Base-by-base conservation (phyloP, 768 basidiomycete genomes). In the Tylopilus plumbeoviolaceoides region DNA sequence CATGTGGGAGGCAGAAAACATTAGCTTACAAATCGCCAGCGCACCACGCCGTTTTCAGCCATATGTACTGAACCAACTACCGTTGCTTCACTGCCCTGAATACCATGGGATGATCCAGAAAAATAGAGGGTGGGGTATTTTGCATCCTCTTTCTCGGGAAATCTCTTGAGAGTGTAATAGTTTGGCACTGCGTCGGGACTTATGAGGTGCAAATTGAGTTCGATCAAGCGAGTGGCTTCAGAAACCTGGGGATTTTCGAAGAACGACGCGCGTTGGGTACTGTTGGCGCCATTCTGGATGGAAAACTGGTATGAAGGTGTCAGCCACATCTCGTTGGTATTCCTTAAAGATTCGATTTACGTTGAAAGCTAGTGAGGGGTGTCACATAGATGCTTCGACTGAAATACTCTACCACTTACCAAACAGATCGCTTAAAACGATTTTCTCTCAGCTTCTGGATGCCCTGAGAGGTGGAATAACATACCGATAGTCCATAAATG, bases 401-500 rank as follows among this genome's bases (percentile, higher is more conserved):
- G 9, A 4, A 18, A 48, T 23, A 21, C 38, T 17, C 21, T 14
- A 35, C 8, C 38, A 44, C 67, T 58, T 50, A 65, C 65, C 54
- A 38, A 59, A 53, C 38, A 68, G 50, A 58, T 69, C 63, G 38
- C 66, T 69, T 44, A 21, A 44, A 5, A 23, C 23, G 23, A 40
- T 9, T 5, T 20, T 30, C 17, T 17, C 28, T 65, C 33, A 55
- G 39, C 17, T 68, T 72, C 47, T 51, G 77, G 73, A 23, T 75
- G 75, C 25, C 30, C 27, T 6, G 20, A 46, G 52, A 38, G 25
- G 5, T 38, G 50, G 55, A 39, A 31, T 12, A 28, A 57, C 67
- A 30, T 52, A 85, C 85, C 83, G 76, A 66, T 88, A 87, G 70
- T 89, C 88, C 84, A 89, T 83, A 59, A 87, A 89, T 55, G 80